Percentiles rank a stretch among this genome's conserved stretches.
phyloP scores from a whole-genome alignment of 805 yeast genomes.

The Kuraishia piskuri region DNA sequence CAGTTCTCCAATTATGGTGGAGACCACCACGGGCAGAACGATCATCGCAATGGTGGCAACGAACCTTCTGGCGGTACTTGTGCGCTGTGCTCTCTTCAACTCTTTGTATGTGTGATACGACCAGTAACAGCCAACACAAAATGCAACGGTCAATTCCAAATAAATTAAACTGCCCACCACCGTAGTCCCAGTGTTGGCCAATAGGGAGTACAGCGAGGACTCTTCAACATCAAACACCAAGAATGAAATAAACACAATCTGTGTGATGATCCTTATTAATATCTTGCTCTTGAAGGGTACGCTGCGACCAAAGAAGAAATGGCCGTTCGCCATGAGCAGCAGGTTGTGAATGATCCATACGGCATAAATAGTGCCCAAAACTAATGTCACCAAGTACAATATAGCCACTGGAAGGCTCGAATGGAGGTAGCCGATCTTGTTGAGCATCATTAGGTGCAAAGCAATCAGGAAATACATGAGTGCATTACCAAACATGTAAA shows the following conservation, averaged over 20 bases:
- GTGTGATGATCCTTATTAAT: slow-evolving; percentile 12
- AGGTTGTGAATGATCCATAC: slow-evolving; percentile 24
- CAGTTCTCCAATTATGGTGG: slow-evolving; percentile 10
- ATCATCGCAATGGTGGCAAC: slow-evolving; percentile 10
- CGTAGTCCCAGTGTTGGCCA: slow-evolving; percentile 13
- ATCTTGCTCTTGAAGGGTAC: slow-evolving; percentile 6
- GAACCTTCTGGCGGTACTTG: slow-evolving; percentile 7
- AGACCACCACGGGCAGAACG: slow-evolving; percentile 12
- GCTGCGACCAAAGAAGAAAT: slow-evolving; percentile 12
- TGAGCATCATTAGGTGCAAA: slow-evolving; percentile 11
- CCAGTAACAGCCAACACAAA: slow-evolving; percentile 10
- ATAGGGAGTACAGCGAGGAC: slow-evolving; percentile 18
- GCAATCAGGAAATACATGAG: slow-evolving; percentile 12
- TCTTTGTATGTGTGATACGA: slow-evolving; percentile 12
- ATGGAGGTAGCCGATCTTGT: slow-evolving; percentile 18
- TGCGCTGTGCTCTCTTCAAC: slow-evolving; percentile 6
- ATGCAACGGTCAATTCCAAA: slow-evolving; percentile 13
- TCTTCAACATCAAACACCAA: slow-evolving; percentile 20
- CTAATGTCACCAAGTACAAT: slow-evolving; percentile 13
- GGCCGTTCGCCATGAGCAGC: slow-evolving; percentile 21
- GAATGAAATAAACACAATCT: slow-evolving; percentile 16
- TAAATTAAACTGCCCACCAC: slow-evolving; percentile 15
- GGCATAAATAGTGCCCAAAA: slow-evolving; percentile 15
- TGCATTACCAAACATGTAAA: slow-evolving; percentile 10
- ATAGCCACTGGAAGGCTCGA: slow-evolving; percentile 12